These are phyloP conservation scores for Cyclostephanos tholiformis DNA, from an alignment of 108 stramenopile genomes.

Conservation along the genomic window DNA sequence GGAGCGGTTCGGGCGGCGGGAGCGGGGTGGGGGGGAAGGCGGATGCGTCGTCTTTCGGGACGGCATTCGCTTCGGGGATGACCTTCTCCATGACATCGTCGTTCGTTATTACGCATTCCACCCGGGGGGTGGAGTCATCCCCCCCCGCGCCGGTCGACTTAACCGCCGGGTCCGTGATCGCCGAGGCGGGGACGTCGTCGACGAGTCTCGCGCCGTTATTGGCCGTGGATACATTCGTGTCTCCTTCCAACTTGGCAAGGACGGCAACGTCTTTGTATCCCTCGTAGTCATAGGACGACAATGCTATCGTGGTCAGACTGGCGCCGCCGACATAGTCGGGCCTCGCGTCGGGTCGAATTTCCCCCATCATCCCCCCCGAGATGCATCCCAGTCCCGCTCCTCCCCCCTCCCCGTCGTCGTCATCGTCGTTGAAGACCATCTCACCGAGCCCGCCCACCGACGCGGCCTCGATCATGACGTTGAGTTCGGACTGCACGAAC, in stretches of 20 bases:
- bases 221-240: background rate
- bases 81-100: conserved; percentile 16
- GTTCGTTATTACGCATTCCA: background rate
- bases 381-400: conserved; percentile 26
- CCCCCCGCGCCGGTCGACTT: conserved; percentile 18
- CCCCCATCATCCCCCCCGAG: conserved; percentile 5
- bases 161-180: background rate
- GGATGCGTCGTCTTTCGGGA: conserved; percentile 53
- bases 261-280: conserved; percentile 22
- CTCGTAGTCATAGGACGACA: background rate
- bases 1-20: conserved; percentile 52
- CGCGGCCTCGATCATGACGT: conserved; percentile 61
- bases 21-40: conserved; percentile 38
- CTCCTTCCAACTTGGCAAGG: conserved; percentile 19
- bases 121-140: conserved; percentile 18
- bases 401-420: conserved; percentile 40
- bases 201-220: conserved; percentile 14
- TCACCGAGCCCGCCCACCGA: conserved; percentile 60
- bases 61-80: conserved; percentile 52
- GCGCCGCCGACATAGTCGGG: background rate
- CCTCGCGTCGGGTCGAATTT: background rate
- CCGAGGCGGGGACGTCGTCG: background rate
- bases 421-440: no score
- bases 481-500: conserved; percentile 28
- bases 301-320: background rate